A percentile compares a stretch with the other conserved stretches of the same genome.
These are phyloP conservation scores for Metschnikowia chrysomelidarum DNA, from an alignment of 805 yeast genomes.

Conservation along the genomic window DNA sequence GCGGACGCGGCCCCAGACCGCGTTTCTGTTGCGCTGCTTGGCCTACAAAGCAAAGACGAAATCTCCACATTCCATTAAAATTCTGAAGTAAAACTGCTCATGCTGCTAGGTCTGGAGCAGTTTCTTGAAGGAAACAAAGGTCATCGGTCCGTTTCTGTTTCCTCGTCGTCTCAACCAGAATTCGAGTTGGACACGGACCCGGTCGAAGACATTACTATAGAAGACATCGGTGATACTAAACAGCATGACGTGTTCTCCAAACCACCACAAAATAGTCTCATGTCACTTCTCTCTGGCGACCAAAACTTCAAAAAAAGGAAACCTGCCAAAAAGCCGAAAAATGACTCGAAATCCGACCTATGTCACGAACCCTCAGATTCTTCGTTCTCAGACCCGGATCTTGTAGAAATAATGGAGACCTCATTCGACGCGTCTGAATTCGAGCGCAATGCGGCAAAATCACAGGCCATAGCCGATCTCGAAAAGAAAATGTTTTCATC, in stretches of 20 bases:
- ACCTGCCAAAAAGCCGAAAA: constrained; percentile 5
- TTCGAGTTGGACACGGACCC: too few relatives aligned
- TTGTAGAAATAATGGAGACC: constrained; percentile 7
- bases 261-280: constrained; percentile 10
- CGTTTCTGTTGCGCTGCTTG: too few relatives aligned
- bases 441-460: constrained; percentile 5
- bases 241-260: too few relatives aligned
- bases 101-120: constrained; percentile 19
- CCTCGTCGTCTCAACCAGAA: too few relatives aligned
- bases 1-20: too few relatives aligned
- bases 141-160: too few relatives aligned
- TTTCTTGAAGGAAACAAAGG: constrained; percentile 1
- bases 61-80: background rate
- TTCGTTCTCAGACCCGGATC: constrained; percentile 1
- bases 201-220: too few relatives aligned
- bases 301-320: constrained; percentile 7
- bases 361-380: background rate
- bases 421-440: constrained; percentile 10
- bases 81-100: too few relatives aligned
- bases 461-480: constrained; percentile 8
- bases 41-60: too few relatives aligned
- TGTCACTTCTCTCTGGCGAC: constrained; percentile 19
- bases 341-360: background rate
- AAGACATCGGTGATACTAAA: too few relatives aligned
- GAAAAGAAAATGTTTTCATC: constrained; percentile 13